Percentiles rank a stretch among this genome's conserved stretches.
Conservation (phyloP, 306 rosid species). For the Cicer bijugum region DNA sequence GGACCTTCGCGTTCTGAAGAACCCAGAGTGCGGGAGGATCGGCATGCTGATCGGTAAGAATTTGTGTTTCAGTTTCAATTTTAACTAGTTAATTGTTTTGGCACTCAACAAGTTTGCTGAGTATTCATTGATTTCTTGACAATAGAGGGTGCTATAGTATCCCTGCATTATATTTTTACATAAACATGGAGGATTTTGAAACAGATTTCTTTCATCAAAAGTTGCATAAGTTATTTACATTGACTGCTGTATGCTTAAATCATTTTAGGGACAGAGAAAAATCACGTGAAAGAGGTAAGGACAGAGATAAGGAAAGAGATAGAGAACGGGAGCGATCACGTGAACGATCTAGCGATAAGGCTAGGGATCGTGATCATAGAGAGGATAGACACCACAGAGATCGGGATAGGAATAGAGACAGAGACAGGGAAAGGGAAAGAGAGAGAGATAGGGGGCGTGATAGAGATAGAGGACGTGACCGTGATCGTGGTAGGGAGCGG, state of each 20-base stretch:
- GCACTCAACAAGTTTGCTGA: conserved; percentile 13
- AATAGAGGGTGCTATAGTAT: background rate
- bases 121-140: conserved; percentile 2
- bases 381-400: conserved; percentile 95
- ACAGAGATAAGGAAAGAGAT: conserved; percentile 76
- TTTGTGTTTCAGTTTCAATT: conserved; percentile 23
- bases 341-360: conserved; percentile 77
- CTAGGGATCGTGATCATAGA: conserved; percentile 78
- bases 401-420: conserved; percentile 68
- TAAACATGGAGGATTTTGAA: conserved; percentile 1
- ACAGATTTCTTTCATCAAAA: background rate
- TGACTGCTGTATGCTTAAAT: conserved; percentile 42
- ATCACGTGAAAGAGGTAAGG: conserved; percentile 85
- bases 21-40: conserved; percentile 88
- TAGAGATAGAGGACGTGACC: conserved; percentile 68
- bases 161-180: conserved; percentile 7
- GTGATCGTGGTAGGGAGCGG: conserved; percentile 68
- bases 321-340: conserved; percentile 70
- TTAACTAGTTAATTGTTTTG: conserved; percentile 7
- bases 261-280: conserved; percentile 82
- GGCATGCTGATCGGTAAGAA: conserved; percentile 72
- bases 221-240: background rate
- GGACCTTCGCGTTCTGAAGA: conserved; percentile 89
- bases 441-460: conserved; percentile 83
- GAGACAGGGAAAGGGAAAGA: conserved; percentile 68